Conservation (phyloP, 2,329 filamentous ascomycete species). For the Botrytis elliptica region DNA sequence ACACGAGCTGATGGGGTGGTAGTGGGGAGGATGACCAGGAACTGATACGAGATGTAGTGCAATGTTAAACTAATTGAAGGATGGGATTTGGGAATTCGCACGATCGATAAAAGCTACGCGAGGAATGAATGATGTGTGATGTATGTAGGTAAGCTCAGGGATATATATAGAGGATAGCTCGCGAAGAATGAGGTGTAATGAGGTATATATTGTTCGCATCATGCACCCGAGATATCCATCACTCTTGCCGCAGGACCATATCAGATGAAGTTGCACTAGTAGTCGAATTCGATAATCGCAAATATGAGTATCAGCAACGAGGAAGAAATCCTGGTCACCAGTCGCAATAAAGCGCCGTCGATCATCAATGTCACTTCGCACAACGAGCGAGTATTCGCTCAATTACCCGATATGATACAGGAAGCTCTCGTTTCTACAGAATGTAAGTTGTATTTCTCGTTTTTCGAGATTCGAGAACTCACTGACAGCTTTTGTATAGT, state of each 20-base stretch:
- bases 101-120: neutral
- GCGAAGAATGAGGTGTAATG: neutral
- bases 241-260: neutral
- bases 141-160: neutral
- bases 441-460: slow-evolving; percentile 24
- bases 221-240: neutral
- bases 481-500: slow-evolving; percentile 21
- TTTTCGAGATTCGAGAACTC: neutral
- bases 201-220: neutral
- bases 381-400: slow-evolving; percentile 31
- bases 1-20: neutral
- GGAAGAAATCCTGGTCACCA: slow-evolving; percentile 32
- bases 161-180: neutral
- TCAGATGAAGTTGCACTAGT: neutral
- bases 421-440: slow-evolving; percentile 35
- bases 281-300: neutral
- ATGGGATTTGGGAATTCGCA: neutral
- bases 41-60: neutral
- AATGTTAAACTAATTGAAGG: neutral
- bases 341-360: slow-evolving; percentile 33
- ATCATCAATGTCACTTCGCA: slow-evolving; percentile 34
- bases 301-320: neutral
- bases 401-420: slow-evolving; percentile 36
- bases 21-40: neutral
- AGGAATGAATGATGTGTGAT: neutral